Evolutionary conservation across 164 flowering plant genomes (phyloP), one percentile per base, ranked within the genome.

Genomic region (Pachysandra terminalis): DNA sequence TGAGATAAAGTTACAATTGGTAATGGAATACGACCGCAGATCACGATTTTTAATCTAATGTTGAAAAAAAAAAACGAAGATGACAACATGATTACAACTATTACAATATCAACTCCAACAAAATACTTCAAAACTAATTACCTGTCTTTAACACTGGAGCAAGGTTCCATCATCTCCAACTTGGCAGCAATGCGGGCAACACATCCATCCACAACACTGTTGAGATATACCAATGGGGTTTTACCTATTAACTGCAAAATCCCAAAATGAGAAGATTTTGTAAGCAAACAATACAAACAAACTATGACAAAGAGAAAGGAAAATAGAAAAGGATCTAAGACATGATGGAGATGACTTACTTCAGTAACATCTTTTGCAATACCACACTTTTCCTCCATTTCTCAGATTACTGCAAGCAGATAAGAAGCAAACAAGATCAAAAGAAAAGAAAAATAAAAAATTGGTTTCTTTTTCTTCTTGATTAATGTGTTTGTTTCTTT

Each of bases 71-170:
- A 24, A 3, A 3, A 37, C 15, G 35, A 19, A 10, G 4, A 12
- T 61, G 51, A 40, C 6, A 51, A n/a, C 0, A 61, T 7, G 19
- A 21, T 37, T 8, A 19, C 64, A 58, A 57, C 28, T 24, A 55
- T 4, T 55, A 5, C 2, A 26, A 12, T 3, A 26, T 24, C 14
- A 17, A 27, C 60, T 25, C 13, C 24, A 37, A 56, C 7, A 9
- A 17, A 37, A 9, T 23, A 8, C 13, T 24, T 14, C n/a, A 21
- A 0, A 37, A 17, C 14, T 14, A 12, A 37, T n/a, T 81, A 84
- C 96, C 97, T 86, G 77, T 92, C 98, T 65, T 92, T 90, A 59
- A 92, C 90, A 78, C 98, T 90, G 49, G 91, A 90, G 82, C 93
- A 87, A 5, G 98, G 96, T 68, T 89, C 90, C 96, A 90, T 92